phyloP scores from a whole-genome alignment of 331 rosid species.

The Quercus lobata region DNA sequence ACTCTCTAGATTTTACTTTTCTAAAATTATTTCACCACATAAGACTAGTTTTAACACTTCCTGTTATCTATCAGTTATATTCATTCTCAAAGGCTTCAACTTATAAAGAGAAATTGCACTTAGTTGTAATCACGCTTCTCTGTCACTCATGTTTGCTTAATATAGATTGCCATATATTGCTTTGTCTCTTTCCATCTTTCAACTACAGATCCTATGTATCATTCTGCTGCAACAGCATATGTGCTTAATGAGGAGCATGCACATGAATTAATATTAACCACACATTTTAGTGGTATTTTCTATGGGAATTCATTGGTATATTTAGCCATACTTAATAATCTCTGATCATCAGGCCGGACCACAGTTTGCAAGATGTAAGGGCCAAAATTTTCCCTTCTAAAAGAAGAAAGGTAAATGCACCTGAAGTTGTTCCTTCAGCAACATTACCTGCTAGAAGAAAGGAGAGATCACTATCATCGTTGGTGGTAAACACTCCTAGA shows the following conservation, averaged over 20 bases:
- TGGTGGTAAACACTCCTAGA: constrained; percentile 90
- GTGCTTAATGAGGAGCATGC: neutral
- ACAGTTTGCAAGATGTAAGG: constrained; percentile 56
- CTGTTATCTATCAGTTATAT: neutral
- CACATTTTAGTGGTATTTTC: neutral
- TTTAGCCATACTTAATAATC: constrained; percentile 14
- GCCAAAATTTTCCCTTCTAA: constrained; percentile 54
- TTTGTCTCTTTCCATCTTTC: neutral
- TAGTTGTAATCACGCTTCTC: neutral
- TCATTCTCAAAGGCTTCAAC: neutral
- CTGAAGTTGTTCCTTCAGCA: constrained; percentile 35
- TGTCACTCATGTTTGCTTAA: neutral
- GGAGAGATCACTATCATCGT: constrained; percentile 90
- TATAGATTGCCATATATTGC: neutral
- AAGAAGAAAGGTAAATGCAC: constrained; percentile 43
- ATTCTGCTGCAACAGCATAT: neutral
- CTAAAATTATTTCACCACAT: neutral
- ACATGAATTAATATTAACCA: neutral
- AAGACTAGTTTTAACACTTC: neutral
- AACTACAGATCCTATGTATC: neutral
- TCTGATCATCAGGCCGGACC: constrained; percentile 57
- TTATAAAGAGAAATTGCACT: neutral
- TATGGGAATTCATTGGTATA: constrained; percentile 8
- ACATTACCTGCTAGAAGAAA: constrained; percentile 76
- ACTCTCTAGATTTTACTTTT: neutral